phyloP scores from a whole-genome alignment of 257 asterid species.

The Coffea canephora region DNA sequence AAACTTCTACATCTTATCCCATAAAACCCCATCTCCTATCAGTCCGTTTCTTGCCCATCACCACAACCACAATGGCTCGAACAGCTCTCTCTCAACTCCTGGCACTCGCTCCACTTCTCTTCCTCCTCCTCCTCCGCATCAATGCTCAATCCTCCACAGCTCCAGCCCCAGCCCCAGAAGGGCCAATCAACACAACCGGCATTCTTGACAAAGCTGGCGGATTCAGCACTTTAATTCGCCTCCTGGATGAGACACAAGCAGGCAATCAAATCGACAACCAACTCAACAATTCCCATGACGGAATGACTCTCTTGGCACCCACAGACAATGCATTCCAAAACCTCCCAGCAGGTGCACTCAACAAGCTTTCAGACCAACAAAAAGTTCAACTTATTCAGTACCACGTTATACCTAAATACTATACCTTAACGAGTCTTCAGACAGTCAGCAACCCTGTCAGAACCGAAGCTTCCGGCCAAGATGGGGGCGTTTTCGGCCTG shows the following conservation, averaged over 20 bases:
- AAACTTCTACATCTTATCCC: constrained; percentile 30
- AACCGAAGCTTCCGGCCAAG: constrained; percentile 71
- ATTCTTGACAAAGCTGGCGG: constrained; percentile 64
- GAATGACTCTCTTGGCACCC: constrained; percentile 81
- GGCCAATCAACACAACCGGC: constrained; percentile 58
- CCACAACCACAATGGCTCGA: constrained; percentile 38
- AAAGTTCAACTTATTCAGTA: constrained; percentile 61
- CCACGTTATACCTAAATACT: constrained; percentile 69
- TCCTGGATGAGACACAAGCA: constrained; percentile 50
- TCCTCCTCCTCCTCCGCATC: constrained; percentile 27
- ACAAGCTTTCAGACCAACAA: constrained; percentile 58
- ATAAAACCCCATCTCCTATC: constrained; percentile 17
- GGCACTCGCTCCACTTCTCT: constrained; percentile 19
- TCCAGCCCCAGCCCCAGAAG: constrained; percentile 60
- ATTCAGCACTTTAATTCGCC: constrained; percentile 49
- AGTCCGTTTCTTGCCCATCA: constrained; percentile 5
- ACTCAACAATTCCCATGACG: constrained; percentile 66
- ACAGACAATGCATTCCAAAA: constrained; percentile 77
- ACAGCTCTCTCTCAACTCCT: constrained; percentile 28
- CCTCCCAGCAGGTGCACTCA: constrained; percentile 74
- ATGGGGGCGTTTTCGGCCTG: constrained; percentile 50
- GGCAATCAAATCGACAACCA: constrained; percentile 75
- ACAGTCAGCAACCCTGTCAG: constrained; percentile 89
- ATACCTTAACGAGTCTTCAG: constrained; percentile 40
- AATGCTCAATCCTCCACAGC: constrained; percentile 46